phyloP scores from a whole-genome alignment of 352 stramenopile species.

The Hyaloperonospora brassicae region DNA sequence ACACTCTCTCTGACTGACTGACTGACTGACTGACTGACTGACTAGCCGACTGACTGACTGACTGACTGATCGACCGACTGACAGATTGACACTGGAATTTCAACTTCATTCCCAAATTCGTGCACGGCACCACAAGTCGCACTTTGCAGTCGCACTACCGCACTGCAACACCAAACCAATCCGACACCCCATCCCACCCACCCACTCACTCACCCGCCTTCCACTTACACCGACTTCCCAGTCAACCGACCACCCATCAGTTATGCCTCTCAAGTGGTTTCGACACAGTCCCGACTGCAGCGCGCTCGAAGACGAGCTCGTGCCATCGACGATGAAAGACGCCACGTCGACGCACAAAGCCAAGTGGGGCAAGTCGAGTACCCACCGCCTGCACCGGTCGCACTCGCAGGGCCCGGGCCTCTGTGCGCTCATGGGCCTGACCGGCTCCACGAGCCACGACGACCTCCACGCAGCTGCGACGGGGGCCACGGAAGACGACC shows the following conservation, averaged over 20 bases:
- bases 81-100: too few relatives aligned
- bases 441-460: neutral
- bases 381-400: constrained; percentile 7
- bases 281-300: constrained; percentile 10
- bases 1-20: neutral
- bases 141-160: neutral
- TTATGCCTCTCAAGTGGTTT: constrained; percentile 27
- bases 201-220: too few relatives aligned
- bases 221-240: too few relatives aligned
- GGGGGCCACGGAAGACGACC: constrained; percentile 13
- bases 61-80: too few relatives aligned
- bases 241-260: neutral
- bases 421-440: constrained; percentile 10
- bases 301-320: constrained; percentile 7
- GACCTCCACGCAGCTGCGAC: constrained; percentile 11
- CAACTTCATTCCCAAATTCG: constrained; percentile 19
- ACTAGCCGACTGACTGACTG: too few relatives aligned
- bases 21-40: too few relatives aligned
- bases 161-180: neutral
- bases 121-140: constrained; percentile 13
- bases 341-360: constrained; percentile 9
- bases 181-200: neutral
- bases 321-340: constrained; percentile 4
- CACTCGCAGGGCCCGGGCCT: constrained; percentile 18
- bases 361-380: constrained; percentile 8